Percentiles rank a stretch among this genome's conserved stretches.
phyloP scores from a whole-genome alignment of 1,284 basidiomycete genomes.

The Leccinum angustisporum region DNA sequence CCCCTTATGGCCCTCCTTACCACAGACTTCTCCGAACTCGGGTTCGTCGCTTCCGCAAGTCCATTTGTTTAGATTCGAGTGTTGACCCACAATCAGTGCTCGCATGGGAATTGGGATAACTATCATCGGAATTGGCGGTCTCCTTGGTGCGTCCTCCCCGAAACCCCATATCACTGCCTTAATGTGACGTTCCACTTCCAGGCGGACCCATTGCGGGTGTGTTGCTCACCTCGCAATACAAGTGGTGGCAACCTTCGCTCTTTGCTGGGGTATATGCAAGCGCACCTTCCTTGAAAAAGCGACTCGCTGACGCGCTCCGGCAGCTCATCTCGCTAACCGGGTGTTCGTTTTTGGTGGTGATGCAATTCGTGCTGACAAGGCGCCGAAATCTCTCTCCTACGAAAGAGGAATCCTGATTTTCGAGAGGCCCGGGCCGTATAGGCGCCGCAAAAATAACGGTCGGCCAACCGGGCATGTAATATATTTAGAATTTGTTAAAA shows the following conservation, averaged over 20 bases:
- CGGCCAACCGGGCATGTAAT: neutral
- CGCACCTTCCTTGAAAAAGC: neutral
- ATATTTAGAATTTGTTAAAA: neutral
- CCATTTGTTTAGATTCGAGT: neutral
- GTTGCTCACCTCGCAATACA: constrained; percentile 26
- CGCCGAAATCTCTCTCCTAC: neutral
- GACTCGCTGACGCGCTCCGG: neutral
- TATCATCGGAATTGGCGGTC: constrained; percentile 11
- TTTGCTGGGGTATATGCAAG: constrained; percentile 26
- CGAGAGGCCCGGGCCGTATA: neutral
- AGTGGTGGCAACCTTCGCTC: constrained; percentile 30
- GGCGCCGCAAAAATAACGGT: neutral
- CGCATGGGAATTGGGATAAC: constrained; percentile 26
- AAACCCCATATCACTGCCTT: neutral
- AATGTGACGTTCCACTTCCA: neutral
- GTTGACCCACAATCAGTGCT: constrained; percentile 13
- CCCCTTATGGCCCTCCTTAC: constrained; percentile 36
- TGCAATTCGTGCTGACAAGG: constrained; percentile 17
- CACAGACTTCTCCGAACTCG: constrained; percentile 31
- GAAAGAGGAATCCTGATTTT: neutral
- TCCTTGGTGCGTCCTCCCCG: constrained; percentile 13
- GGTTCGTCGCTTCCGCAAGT: constrained; percentile 15
- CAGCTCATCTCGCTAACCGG: constrained; percentile 11
- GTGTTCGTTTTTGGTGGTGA: constrained; percentile 11
- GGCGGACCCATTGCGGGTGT: constrained; percentile 31